A percentile compares a stretch with the other conserved stretches of the same genome.
phyloP scores from a whole-genome alignment of 225 moss, liverwort and hornwort genomes.

The Lunularia cruciata region DNA sequence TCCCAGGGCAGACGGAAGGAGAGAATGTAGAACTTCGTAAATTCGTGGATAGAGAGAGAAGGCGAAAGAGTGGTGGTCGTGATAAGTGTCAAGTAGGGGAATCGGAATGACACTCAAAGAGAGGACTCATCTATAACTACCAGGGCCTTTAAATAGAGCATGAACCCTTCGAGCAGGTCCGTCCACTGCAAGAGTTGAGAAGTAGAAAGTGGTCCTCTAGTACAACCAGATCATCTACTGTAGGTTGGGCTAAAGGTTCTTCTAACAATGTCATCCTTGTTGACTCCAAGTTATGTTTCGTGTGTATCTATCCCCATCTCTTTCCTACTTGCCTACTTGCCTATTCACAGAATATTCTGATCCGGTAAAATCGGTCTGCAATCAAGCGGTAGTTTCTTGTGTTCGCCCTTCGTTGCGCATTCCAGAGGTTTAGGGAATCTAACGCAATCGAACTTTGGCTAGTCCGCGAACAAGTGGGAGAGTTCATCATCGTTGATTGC shows the following conservation, averaged over 20 bases:
- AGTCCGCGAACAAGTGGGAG: too few species aligned
- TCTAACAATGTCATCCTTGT: neutral
- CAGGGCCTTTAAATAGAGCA: neutral
- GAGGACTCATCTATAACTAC: neutral
- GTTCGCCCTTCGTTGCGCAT: too few species aligned
- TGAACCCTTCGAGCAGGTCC: neutral
- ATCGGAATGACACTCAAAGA: neutral
- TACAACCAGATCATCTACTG: neutral
- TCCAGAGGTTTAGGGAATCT: too few species aligned
- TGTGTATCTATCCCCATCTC: neutral
- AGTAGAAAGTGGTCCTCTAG: neutral
- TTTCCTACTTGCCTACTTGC: too few species aligned
- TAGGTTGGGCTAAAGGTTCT: neutral
- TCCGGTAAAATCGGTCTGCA: too few species aligned
- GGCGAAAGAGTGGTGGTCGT: too few species aligned
- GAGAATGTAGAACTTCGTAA: neutral
- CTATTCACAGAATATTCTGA: too few species aligned
- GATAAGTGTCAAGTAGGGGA: too few species aligned
- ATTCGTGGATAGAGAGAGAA: too few species aligned
- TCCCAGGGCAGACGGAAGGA: neutral
- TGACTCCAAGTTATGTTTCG: neutral
- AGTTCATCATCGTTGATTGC: too few species aligned
- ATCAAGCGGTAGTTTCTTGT: too few species aligned
- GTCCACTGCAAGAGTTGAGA: neutral
- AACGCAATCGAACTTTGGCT: too few species aligned